Base-by-base conservation (phyloP, 352 stramenopile genomes). In the Globisporangium sylvaticum region DNA sequence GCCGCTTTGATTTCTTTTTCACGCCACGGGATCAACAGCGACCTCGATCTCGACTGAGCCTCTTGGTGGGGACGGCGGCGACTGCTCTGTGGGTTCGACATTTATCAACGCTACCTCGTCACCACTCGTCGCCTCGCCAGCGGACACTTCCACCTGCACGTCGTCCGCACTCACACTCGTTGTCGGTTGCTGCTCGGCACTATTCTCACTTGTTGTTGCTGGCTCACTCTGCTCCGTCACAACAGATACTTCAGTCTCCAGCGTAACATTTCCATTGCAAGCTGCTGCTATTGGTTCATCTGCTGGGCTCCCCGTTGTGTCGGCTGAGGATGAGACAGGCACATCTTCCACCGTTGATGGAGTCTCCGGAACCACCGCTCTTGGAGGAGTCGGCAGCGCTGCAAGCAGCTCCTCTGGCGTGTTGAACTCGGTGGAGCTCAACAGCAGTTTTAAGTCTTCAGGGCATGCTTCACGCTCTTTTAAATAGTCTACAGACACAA, bases 341-440 rank as follows among this genome's bases (percentile, higher is more conserved):
- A 15, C 34, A 42, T 42, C 34, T 15, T 15, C 34, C 9, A 15
- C 53, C 34, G 68, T 54, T 55, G 69, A 69, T 25, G 68, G 64
- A 64, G 48, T 65, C 32, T 66, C 48, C 22, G 71, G 73, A 4
- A 83, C 54, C 70, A 68, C 46, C 44, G 60, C 34, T 15, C 34
- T 6, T 15, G 34, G 34, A 42, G 34, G 34, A 42, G 34, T 42
- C 34, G 34, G 34, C 3, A 42, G 10, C 10, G 34, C 34, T 42
- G 34, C 60, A 60, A 75, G 62, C 53, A 84, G 64, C 52, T 76
- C 66, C 20, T 84, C 77, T 12, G 62, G 71, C 22, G 9, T 69
- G 12, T 37, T 61, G 53, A 71, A 80, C 24, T 59, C 54, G n/a
- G 64, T 70, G 39, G 65, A 39, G 29, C 50, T 64, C 10, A 82